Evolutionary conservation across 768 basidiomycete genomes (phyloP).

Genomic region (Kockovaella imperatae): DNA sequence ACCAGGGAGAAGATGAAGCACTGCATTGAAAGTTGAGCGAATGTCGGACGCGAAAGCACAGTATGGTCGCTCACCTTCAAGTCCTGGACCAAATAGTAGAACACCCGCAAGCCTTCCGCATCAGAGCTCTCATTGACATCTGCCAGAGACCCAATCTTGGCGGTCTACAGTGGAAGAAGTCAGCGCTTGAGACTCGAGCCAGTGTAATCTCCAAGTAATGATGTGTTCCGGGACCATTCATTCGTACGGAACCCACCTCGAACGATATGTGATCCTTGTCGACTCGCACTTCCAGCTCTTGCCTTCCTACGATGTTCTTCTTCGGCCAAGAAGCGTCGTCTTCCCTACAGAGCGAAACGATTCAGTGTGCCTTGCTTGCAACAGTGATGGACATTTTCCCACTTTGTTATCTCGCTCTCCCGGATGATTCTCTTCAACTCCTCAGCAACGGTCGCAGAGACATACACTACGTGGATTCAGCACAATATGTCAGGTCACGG

Average conservation of each 20-base stretch:
- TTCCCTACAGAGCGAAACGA: slow-evolving; percentile 57
- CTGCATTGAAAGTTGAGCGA: slow-evolving; percentile 47
- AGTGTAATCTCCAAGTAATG: background rate
- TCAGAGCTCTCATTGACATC: slow-evolving; percentile 97
- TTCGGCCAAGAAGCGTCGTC: slow-evolving; percentile 98
- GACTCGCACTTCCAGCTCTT: slow-evolving; percentile 89
- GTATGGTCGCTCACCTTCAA: slow-evolving; percentile 59
- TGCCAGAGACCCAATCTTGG: slow-evolving; percentile 92
- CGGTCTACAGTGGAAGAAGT: slow-evolving; percentile 59
- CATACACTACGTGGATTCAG: slow-evolving; percentile 66
- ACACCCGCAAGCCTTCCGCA: slow-evolving; percentile 92
- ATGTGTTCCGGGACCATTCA: background rate
- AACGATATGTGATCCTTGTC: slow-evolving; percentile 95
- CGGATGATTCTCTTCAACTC: slow-evolving; percentile 92
- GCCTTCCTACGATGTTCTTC: slow-evolving; percentile 97
- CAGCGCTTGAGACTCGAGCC: background rate
- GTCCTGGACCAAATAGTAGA: slow-evolving; percentile 98
- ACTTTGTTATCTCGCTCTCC: slow-evolving; percentile 92
- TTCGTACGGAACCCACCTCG: slow-evolving; percentile 55
- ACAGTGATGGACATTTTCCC: slow-evolving; percentile 21
- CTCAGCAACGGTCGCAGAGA: slow-evolving; percentile 82
- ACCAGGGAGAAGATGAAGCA: slow-evolving; percentile 97
- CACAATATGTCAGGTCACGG: background rate
- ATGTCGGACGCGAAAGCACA: background rate
- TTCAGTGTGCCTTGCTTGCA: background rate